These are phyloP conservation scores for Citrus medica DNA, from an alignment of 345 rosid genomes.

Conservation along the genomic window DNA sequence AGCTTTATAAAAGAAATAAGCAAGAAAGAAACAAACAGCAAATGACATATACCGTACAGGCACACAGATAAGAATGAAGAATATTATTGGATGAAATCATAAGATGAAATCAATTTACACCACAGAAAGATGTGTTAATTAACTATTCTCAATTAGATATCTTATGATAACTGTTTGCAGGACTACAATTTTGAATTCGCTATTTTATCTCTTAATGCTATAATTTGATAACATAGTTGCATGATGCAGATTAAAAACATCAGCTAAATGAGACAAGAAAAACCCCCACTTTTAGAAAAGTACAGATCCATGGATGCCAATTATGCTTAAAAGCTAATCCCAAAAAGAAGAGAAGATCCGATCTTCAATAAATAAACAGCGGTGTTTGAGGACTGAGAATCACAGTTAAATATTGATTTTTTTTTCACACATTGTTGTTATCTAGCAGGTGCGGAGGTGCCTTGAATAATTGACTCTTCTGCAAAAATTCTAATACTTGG, in stretches of 20 bases:
- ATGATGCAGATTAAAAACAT: background rate
- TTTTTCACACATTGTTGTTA: background rate
- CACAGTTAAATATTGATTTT: background rate
- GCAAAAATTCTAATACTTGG: background rate
- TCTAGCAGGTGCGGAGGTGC: background rate
- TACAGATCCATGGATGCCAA: background rate
- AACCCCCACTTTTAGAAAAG: background rate
- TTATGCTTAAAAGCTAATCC: background rate
- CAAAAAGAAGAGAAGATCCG: background rate
- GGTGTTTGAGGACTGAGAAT: background rate
- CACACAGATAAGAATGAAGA: background rate
- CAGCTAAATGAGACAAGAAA: background rate
- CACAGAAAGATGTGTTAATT: background rate
- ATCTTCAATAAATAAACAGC: background rate
- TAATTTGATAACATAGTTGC: background rate
- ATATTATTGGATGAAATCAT: background rate
- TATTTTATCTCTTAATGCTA: background rate
- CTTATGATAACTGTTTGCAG: background rate
- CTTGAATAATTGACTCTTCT: background rate
- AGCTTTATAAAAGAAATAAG: background rate
- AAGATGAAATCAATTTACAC: background rate
- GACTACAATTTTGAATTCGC: background rate
- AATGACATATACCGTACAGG: background rate
- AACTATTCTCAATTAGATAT: background rate
- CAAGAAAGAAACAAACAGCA: background rate